phyloP scores from a whole-genome alignment of 257 asterid species.

The Primulina tabacum region DNA sequence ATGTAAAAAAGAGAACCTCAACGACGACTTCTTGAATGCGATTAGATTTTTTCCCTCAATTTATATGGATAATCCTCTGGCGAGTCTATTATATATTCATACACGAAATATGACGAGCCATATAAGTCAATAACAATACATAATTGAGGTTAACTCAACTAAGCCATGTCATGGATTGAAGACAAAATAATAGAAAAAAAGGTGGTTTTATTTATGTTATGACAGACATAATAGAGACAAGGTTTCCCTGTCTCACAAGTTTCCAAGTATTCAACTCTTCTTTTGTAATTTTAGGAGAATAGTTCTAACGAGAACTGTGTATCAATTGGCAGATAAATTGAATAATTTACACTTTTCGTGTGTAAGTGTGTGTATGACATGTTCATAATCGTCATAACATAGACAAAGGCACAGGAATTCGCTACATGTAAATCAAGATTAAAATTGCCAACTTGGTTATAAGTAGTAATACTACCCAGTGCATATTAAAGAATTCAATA shows the following conservation, averaged over 20 bases:
- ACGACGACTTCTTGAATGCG: conserved; percentile 11
- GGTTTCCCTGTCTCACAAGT: conserved; percentile 22
- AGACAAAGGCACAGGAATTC: background rate
- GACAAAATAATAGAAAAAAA: conserved; percentile 3
- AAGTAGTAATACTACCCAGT: background rate
- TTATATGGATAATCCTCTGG: background rate
- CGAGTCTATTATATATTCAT: conserved; percentile 17
- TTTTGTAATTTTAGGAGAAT: background rate
- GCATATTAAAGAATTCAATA: background rate
- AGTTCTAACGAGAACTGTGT: background rate
- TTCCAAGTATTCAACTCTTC: conserved; percentile 10
- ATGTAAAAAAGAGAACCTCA: conserved; percentile 20
- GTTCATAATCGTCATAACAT: no score
- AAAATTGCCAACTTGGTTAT: background rate
- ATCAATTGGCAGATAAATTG: background rate
- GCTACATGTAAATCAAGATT: background rate
- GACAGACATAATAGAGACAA: background rate
- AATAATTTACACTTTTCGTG: background rate
- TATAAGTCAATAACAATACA: conserved; percentile 28
- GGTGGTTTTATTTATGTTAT: conserved; percentile 24
- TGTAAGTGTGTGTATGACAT: background rate
- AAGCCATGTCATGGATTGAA: conserved; percentile 19
- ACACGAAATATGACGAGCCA: conserved; percentile 26
- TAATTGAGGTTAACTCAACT: conserved; percentile 12
- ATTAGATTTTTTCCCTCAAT: no score